Conservation (phyloP, 768 basidiomycete genomes). For the Naganishia kalamii region DNA sequence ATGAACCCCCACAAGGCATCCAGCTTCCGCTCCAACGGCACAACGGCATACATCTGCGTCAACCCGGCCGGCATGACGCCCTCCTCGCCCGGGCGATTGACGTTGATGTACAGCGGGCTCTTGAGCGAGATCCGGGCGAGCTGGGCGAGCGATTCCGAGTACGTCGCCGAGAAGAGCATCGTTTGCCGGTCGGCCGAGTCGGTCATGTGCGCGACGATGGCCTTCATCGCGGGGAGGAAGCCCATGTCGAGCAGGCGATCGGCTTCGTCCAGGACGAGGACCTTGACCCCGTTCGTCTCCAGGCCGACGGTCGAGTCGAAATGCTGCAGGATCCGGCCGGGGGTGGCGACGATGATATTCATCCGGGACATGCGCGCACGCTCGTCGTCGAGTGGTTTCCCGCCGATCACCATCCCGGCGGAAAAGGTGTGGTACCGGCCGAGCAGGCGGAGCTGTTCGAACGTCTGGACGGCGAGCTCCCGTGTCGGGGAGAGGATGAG, state of each 20-base stretch:
- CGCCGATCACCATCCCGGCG: slow-evolving; percentile 90
- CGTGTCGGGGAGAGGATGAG: slow-evolving; percentile 89
- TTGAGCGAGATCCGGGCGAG: slow-evolving; percentile 76
- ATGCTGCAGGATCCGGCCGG: slow-evolving; percentile 88
- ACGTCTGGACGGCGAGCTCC: slow-evolving; percentile 95
- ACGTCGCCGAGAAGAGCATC: slow-evolving; percentile 91
- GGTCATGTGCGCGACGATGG: slow-evolving; percentile 85
- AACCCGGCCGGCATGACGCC: slow-evolving; percentile 64
- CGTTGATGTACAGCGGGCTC: slow-evolving; percentile 66
- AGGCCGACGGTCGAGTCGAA: slow-evolving; percentile 98
- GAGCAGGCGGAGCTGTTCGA: slow-evolving; percentile 87
- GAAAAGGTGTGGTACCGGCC: slow-evolving; percentile 87
- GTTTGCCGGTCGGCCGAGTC: slow-evolving; percentile 62
- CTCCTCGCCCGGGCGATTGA: slow-evolving; percentile 46
- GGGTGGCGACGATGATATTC: slow-evolving; percentile 98
- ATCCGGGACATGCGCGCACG: slow-evolving; percentile 77
- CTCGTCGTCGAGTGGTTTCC: slow-evolving; percentile 91
- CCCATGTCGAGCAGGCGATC: slow-evolving; percentile 96
- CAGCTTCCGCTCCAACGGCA: slow-evolving; percentile 77
- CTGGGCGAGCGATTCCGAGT: slow-evolving; percentile 65
- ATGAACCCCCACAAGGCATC: slow-evolving; percentile 91
- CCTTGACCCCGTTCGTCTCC: slow-evolving; percentile 80
- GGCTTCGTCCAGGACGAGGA: slow-evolving; percentile 92
- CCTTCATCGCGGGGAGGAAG: slow-evolving; percentile 78
- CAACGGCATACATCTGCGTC: slow-evolving; percentile 81